Base-by-base conservation (phyloP, 495 filamentous ascomycete species). In the Penicillium steckii region DNA sequence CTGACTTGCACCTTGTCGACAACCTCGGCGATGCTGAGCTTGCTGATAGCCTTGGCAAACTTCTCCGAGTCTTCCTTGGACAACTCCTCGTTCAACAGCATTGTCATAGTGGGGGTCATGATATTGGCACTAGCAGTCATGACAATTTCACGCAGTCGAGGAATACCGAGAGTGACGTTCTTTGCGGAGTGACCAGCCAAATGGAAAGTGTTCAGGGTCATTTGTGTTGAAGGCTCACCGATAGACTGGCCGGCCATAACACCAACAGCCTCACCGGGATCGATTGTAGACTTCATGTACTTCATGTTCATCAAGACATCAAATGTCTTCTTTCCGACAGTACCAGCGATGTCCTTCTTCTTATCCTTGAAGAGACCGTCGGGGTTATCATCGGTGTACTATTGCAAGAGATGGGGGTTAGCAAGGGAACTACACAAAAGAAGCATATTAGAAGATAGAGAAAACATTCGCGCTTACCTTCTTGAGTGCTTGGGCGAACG, bases 131-230 rank as follows among this genome's bases (percentile, higher is more conserved):
- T 95, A 37, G 93, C 95, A 35, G 94, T 96, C 95, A 99, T 97
- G 44, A 97, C 84, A 67, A 99, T 97, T 84, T 99, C 94, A 68
- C 94, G 81, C 21, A 99, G 80, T 67, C 94, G 89, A 43, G 94
- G 94, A 66, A 99, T 97, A 88, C 94, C 94, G 19, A 97, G 81
- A 3, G 94, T 99, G 61, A 99, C 94, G 80, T 99, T 99, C 81
- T 96, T 97, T 17, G 95, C 86, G 19, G 92, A 88, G 78, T 97
- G 95, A 66, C 94, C 94, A 62, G 94, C 94, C 80, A 99, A 90
- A 81, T 99, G 94, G 84, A 98, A 98, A 22, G 94, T 98, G 66
- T 98, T 98, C 45, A 98, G 73, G n/a, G 94, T 99, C 95, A 99
- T 97, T 69, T 99, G 94, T 10, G 94, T 99, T 13, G 91, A 96